Evolutionary conservation across 2,329 filamentous ascomycete genomes (phyloP).

Genomic region (Penicillium sp.): DNA sequence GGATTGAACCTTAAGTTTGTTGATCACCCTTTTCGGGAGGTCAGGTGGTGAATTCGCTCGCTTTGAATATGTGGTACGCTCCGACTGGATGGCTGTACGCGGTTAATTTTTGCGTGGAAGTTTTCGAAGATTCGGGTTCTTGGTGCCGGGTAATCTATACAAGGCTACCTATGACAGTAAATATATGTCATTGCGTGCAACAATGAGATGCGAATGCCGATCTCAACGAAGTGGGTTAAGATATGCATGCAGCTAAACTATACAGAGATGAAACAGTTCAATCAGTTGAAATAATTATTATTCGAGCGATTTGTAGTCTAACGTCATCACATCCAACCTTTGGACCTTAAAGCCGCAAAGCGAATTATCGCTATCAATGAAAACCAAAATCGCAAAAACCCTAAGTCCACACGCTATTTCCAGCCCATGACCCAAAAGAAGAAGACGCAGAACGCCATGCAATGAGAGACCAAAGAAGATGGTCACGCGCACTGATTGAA

Average conservation of each 20-base stretch:
- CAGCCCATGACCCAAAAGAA: background rate
- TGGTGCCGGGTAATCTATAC: background rate
- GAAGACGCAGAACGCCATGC: constrained; percentile 19
- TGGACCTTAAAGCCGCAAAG: background rate
- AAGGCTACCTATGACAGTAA: background rate
- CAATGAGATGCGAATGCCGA: constrained; percentile 5
- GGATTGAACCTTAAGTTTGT: background rate
- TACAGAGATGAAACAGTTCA: background rate
- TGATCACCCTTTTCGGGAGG: constrained; percentile 1
- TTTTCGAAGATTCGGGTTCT: background rate
- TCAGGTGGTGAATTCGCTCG: background rate
- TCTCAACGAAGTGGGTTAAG: constrained; percentile 18
- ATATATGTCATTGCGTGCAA: background rate
- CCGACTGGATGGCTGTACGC: constrained; percentile 1
- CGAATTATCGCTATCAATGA: background rate
- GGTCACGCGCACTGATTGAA: constrained; percentile 12
- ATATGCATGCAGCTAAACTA: constrained; percentile 7
- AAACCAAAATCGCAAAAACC: background rate
- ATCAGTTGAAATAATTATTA: background rate
- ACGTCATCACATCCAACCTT: constrained; percentile 1
- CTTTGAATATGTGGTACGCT: background rate
- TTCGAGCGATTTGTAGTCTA: constrained; percentile 21
- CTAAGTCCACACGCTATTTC: constrained; percentile 5
- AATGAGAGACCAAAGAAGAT: constrained; percentile 14
- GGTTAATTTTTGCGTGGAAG: background rate